Base-by-base conservation (phyloP, 441 rosid genomes). In the Adansonia madagascariensis region DNA sequence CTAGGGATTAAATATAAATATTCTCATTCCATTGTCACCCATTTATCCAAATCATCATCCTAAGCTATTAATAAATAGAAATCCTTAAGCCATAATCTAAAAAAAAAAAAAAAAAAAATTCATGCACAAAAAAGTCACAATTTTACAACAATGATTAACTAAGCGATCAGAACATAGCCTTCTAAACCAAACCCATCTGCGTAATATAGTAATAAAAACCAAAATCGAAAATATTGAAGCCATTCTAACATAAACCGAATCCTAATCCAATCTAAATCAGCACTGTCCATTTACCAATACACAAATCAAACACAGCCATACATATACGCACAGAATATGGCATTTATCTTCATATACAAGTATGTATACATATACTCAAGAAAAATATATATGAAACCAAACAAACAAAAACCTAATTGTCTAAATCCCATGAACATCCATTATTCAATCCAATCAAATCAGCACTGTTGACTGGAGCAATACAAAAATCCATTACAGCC, bases 1-100 rank as follows among this genome's bases (percentile, higher is more conserved):
- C 17, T 47, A 60, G 24, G 35, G 67, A 72, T 85, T 81, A 87
- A 66, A 27, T 53, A 71, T 53, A 17, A 71, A 14, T 22, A 15
- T 43, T 39, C 8, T 17, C 52, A 66, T 43, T 66, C 24, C 12
- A 43, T 8, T 12, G 47, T 43, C 71, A 17, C 44, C 15, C 57
- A 12, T 47, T 46, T 47, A 68, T 41, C 18, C 57, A 47, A 68
- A 68, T 44, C 31, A 46, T 11, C 39, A 44, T 67, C 55, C 9
- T 20, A 67, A 11, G 55, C 53, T 4, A 44, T 53, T 67, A 53
- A 15, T 53, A 53, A n/a, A 53, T 53, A 20, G 35, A 18, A 5
- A 17, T 18, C 8, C 49, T 43, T 41, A 17, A 9, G 24, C 70
- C 27, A 43, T 18, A 43, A 41, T 43, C 53, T 63, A 8, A 35